A percentile compares a stretch with the other conserved stretches of the same genome.
Evolutionary conservation across 2,329 filamentous ascomycete species (phyloP).

Genomic region (Phaeophleospora eucalypticola): DNA sequence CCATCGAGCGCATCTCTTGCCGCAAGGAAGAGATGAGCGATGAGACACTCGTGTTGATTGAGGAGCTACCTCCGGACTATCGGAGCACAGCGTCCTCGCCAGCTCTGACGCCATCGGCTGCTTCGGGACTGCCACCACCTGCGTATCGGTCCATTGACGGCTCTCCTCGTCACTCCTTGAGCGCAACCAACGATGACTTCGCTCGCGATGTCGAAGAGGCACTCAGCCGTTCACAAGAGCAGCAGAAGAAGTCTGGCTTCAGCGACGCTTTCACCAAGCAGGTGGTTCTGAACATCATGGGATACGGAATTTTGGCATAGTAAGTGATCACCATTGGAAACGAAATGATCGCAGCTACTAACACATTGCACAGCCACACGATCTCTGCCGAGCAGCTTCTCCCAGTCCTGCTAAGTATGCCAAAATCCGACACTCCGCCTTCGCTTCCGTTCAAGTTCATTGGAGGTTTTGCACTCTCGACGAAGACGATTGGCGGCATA

Average conservation of each 20-base stretch:
- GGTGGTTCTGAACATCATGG: conserved; percentile 80
- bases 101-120: conserved; percentile 34
- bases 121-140: conserved; percentile 28
- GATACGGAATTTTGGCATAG: conserved; percentile 92
- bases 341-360: conserved; percentile 2
- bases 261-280: conserved; percentile 73
- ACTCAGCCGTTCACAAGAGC: conserved; percentile 29
- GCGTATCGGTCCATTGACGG: conserved; percentile 32
- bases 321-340: conserved; percentile 62
- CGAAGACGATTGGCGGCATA: conserved; percentile 80
- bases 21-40: conserved; percentile 49
- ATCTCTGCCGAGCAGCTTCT: conserved; percentile 95
- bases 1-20: conserved; percentile 29
- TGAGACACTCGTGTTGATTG: conserved; percentile 60
- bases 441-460: conserved; percentile 81
- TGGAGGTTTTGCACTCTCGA: conserved; percentile 78
- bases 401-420: conserved; percentile 82
- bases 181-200: conserved; percentile 12
- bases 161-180: conserved; percentile 24
- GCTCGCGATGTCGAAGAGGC: conserved; percentile 24
- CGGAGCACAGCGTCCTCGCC: conserved; percentile 55
- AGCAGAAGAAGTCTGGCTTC: conserved; percentile 31
- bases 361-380: conserved; percentile 67
- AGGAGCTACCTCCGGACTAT: conserved; percentile 66
- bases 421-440: conserved; percentile 47